Conservation (phyloP, 2,329 filamentous ascomycete genomes). For the Trichoderma sp. region DNA sequence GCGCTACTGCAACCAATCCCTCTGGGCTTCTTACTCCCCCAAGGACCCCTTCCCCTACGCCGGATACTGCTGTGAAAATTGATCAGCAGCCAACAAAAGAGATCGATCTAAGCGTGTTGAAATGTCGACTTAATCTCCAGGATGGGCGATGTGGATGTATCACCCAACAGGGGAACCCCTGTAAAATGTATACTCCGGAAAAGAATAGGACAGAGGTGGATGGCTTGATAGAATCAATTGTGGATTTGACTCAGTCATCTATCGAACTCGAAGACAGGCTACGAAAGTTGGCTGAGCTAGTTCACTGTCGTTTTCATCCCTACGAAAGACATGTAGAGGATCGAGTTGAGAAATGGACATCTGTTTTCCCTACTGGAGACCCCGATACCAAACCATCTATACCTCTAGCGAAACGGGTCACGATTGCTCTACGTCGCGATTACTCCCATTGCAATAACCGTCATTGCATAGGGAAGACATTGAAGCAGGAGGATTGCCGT, state of each 20-base stretch:
- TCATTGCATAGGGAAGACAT: not conserved
- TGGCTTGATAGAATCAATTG: not conserved
- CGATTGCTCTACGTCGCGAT: not conserved
- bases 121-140: not conserved
- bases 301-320: not conserved
- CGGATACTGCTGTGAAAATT: not conserved
- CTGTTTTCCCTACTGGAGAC: not conserved
- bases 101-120: not conserved
- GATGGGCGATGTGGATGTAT: not conserved
- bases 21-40: not conserved
- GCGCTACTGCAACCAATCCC: not conserved
- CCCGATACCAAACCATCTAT: not conserved
- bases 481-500: not conserved
- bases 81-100: not conserved
- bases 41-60: not conserved
- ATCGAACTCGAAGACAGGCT: not conserved
- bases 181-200: not conserved
- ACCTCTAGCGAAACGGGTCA: not conserved
- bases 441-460: not conserved
- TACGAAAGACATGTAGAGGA: not conserved
- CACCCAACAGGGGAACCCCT: not conserved
- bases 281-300: not conserved
- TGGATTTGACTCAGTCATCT: not conserved
- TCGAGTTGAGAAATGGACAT: not conserved
- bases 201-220: not conserved